Percentiles rank a stretch among this genome's conserved stretches.
Evolutionary conservation across 352 stramenopile genomes (phyloP).

Genomic region (Ophiocytium majus): DNA sequence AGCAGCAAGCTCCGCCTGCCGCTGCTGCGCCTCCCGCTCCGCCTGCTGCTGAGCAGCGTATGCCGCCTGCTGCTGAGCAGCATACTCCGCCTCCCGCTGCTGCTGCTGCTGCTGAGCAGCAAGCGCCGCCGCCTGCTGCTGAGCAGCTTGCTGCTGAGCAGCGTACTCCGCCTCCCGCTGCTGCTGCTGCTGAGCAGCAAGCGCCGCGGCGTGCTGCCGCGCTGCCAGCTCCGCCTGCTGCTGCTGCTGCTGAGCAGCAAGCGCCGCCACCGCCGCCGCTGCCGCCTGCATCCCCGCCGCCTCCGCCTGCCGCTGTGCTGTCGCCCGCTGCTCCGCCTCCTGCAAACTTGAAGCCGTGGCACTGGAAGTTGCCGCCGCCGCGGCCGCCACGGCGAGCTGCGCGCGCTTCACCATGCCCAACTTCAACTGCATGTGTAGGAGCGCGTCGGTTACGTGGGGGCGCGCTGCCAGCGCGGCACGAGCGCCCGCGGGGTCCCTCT

Average conservation of each 20-base stretch:
- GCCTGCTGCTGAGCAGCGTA: not conserved
- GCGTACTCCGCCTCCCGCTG: not conserved
- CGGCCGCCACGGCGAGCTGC: not conserved
- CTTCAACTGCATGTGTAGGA: not conserved
- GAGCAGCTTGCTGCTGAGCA: not conserved
- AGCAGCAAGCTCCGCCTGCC: not conserved
- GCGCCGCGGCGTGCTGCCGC: not conserved
- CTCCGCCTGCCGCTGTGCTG: not conserved
- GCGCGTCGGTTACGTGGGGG: not conserved
- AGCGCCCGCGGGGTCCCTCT: slow-evolving; percentile 28
- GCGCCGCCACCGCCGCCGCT: not conserved
- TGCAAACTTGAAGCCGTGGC: too few relatives aligned
- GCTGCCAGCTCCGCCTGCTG: not conserved
- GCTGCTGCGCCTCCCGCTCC: not conserved
- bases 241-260: not conserved
- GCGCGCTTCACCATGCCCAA: slow-evolving; percentile 3
- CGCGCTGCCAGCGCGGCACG: not conserved
- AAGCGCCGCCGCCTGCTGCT: not conserved
- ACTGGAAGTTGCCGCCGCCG: not conserved
- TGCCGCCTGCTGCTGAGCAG: not conserved
- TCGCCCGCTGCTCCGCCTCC: too few relatives aligned
- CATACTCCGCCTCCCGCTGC: not conserved
- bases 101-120: not conserved
- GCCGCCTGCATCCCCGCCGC: not conserved
- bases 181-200: not conserved